phyloP scores from a whole-genome alignment of 495 filamentous ascomycete species.

The Penicillium daleae region DNA sequence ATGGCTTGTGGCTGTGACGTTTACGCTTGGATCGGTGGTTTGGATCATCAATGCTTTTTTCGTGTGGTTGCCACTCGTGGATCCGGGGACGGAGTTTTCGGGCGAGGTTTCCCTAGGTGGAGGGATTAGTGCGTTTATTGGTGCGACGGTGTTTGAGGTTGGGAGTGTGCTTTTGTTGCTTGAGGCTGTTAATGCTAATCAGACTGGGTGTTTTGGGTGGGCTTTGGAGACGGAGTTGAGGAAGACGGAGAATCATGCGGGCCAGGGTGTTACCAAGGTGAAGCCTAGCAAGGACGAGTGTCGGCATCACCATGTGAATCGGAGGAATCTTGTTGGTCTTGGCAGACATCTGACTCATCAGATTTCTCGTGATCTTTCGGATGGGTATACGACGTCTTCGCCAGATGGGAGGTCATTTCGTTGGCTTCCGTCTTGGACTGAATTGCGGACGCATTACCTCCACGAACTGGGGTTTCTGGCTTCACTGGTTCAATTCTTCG shows the following conservation, averaged over 20 bases:
- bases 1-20: slow-evolving; percentile 65
- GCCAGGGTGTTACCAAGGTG: slow-evolving; percentile 20
- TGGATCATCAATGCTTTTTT: slow-evolving; percentile 76
- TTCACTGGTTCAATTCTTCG: slow-evolving; percentile 61
- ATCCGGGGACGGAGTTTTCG: slow-evolving; percentile 57
- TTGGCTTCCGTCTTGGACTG: slow-evolving; percentile 62
- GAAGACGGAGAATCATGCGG: slow-evolving; percentile 23
- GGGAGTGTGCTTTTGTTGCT: slow-evolving; percentile 66
- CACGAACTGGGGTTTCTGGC: slow-evolving; percentile 72
- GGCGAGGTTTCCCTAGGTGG: slow-evolving; percentile 56
- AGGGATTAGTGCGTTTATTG: slow-evolving; percentile 69
- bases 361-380: neutral
- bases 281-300: slow-evolving; percentile 41
- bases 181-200: slow-evolving; percentile 71
- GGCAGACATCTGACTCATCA: slow-evolving; percentile 22
- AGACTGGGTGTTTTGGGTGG: slow-evolving; percentile 72
- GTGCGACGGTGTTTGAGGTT: slow-evolving; percentile 70
- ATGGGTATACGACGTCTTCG: slow-evolving; percentile 19
- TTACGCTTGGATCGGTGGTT: slow-evolving; percentile 65
- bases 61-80: slow-evolving; percentile 61
- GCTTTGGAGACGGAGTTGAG: slow-evolving; percentile 58
- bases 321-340: slow-evolving; percentile 43
- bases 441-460: slow-evolving; percentile 65
- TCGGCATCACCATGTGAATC: slow-evolving; percentile 61
- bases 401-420: slow-evolving; percentile 48